Percentiles rank a stretch among this genome's conserved stretches.
phyloP scores from a whole-genome alignment of 75 land plant species.

The Selaginella tamariscina region DNA sequence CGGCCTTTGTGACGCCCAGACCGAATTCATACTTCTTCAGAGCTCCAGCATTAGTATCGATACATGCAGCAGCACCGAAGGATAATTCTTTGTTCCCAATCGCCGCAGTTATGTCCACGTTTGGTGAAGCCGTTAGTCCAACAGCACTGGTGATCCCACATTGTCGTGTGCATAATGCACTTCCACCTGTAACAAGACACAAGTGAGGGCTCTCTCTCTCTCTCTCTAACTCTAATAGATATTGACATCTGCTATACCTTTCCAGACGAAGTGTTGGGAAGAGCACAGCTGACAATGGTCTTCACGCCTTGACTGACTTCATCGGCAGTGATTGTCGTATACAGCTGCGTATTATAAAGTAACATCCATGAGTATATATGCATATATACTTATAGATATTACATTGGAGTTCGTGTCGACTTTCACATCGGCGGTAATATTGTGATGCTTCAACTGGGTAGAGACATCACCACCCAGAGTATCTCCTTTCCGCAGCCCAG shows the following conservation, averaged over 20 bases:
- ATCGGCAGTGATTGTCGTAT: constrained; percentile 48
- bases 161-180: constrained; percentile 43
- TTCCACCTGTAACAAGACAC: constrained; percentile 32
- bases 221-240: not conserved
- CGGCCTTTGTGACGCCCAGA: constrained; percentile 35
- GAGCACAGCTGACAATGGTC: constrained; percentile 39
- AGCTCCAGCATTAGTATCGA: constrained; percentile 43
- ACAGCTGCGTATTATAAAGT: constrained; percentile 25
- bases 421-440: constrained; percentile 65
- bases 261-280: constrained; percentile 78
- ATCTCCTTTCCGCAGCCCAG: constrained; percentile 57
- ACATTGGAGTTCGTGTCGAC: constrained; percentile 65
- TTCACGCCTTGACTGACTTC: constrained; percentile 63
- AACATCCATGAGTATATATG: not conserved
- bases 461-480: constrained; percentile 50
- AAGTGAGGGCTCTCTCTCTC: not conserved
- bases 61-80: constrained; percentile 44
- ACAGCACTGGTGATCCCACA: constrained; percentile 45
- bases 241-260: constrained; percentile 33
- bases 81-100: constrained; percentile 33
- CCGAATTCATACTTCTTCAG: constrained; percentile 48
- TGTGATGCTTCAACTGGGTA: constrained; percentile 52
- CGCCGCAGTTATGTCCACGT: constrained; percentile 40
- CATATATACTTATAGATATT: not conserved
- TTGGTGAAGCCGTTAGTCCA: constrained; percentile 41